A percentile compares a stretch with the other conserved stretches of the same genome.
These are phyloP conservation scores for Gillenia trifoliata DNA, from an alignment of 306 rosid genomes.

Conservation along the genomic window DNA sequence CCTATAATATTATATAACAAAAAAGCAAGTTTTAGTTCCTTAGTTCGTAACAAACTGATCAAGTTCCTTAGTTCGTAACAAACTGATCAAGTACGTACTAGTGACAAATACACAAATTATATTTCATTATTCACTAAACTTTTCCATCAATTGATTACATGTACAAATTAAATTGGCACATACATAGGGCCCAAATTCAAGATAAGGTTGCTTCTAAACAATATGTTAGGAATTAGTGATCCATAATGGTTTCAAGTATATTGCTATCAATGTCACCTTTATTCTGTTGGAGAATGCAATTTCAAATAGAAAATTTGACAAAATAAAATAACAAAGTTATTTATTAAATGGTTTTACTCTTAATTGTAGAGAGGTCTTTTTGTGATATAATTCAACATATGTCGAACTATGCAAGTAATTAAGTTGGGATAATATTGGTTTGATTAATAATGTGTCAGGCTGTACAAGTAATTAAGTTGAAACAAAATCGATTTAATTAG, in stretches of 20 bases:
- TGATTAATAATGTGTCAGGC: no score
- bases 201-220: neutral
- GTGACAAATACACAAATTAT: neutral
- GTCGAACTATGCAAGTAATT: no score
- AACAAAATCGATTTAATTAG: no score
- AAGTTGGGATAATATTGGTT: no score
- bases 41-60: neutral
- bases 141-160: neutral
- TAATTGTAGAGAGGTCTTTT: fast-evolving
- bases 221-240: neutral
- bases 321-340: no score
- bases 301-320: no score
- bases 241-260: neutral
- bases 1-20: neutral
- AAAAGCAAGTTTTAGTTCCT: neutral
- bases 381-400: no score
- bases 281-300: neutral
- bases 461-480: no score
- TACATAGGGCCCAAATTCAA: conserved; percentile 6
- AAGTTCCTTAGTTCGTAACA: neutral
- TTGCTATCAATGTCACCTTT: neutral
- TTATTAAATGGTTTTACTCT: no score
- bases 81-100: neutral
- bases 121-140: neutral
- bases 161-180: neutral